Evolutionary conservation across 805 yeast genomes (phyloP), one percentile per base, ranked within the genome.

Genomic region (Peterozyma xylosa): DNA sequence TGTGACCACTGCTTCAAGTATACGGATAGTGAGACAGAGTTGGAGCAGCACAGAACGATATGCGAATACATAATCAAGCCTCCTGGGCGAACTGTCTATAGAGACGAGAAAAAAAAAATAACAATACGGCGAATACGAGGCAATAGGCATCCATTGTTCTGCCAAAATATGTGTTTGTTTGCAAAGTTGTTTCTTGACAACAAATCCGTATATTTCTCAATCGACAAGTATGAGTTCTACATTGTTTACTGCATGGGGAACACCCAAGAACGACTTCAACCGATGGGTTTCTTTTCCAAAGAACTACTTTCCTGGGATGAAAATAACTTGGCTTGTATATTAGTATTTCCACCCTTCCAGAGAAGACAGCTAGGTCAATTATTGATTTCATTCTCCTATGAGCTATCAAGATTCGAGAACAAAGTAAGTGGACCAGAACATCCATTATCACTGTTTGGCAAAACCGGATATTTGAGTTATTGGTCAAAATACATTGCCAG

Each of bases 331-430:
- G 96, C 97, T 0, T 93, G 98, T 57, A 85, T 93, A 11, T 71
- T 93, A 50, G 79, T 88, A 3, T 86, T 93, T 48, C 99, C 99
- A 1, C 96, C 96, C 2, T 93, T 79, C 58, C 98, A 91, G 59
- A 70, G 87, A 46, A 72, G 74, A 35, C 82, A 78, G 7, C 59
- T 90, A 21, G 99, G 98, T 0, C 78, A 87, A 5, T 66, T 87
- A 10, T 59, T 93, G 35, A 86, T 93, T 13, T 87, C 87, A 48
- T 86, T 88, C 51, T 86, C 95, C 34, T 93, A 91, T 56, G 80
- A 73, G 30, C 59, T 90, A 16, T 87, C 96, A 0, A 66, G 76
- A 35, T 73, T 71, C 13, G 86, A 85, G 37, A 78, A 76, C 30
- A 52, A 67, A 16, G 61, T 76, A 2, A 88, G 96, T 47, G 95